These are phyloP conservation scores for Iris pallida DNA, from an alignment of 116 monocot species.

Conservation along the genomic window DNA sequence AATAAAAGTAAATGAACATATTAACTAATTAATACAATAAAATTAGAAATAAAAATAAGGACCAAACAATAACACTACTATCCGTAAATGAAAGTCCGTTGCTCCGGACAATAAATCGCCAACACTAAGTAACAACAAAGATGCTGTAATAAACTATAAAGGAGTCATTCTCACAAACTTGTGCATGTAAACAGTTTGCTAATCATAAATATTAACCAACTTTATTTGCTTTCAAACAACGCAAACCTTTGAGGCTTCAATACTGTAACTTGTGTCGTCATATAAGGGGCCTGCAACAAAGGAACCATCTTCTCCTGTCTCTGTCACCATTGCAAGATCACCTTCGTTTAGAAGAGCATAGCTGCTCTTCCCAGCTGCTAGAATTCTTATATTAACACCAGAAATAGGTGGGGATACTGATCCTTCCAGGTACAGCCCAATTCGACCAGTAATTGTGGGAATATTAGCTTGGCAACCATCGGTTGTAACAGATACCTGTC, in stretches of 20 bases:
- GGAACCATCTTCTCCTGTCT: conserved; percentile 65
- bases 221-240: conserved; percentile 1
- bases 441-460: conserved; percentile 53
- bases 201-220: too few relatives aligned
- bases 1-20: too few relatives aligned
- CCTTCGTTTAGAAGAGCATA: conserved; percentile 60
- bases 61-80: too few relatives aligned
- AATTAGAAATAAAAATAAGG: too few relatives aligned
- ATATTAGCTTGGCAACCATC: conserved; percentile 78
- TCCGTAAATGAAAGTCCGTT: too few relatives aligned
- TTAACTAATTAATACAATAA: too few relatives aligned
- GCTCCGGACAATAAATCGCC: too few relatives aligned
- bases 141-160: too few relatives aligned
- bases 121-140: too few relatives aligned
- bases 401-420: conserved; percentile 78
- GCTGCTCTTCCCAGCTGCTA: conserved; percentile 60
- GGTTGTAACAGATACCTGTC: conserved; percentile 56
- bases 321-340: conserved; percentile 57
- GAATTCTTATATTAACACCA: conserved; percentile 74
- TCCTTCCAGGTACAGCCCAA: conserved; percentile 81
- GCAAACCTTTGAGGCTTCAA: conserved; percentile 90
- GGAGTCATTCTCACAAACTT: too few relatives aligned
- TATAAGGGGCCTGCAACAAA: conserved; percentile 76
- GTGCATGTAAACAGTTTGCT: too few relatives aligned
- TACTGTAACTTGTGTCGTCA: conserved; percentile 71